Base-by-base conservation (phyloP, 2,329 filamentous ascomycete species). In the Coniochaeta prunicola region DNA sequence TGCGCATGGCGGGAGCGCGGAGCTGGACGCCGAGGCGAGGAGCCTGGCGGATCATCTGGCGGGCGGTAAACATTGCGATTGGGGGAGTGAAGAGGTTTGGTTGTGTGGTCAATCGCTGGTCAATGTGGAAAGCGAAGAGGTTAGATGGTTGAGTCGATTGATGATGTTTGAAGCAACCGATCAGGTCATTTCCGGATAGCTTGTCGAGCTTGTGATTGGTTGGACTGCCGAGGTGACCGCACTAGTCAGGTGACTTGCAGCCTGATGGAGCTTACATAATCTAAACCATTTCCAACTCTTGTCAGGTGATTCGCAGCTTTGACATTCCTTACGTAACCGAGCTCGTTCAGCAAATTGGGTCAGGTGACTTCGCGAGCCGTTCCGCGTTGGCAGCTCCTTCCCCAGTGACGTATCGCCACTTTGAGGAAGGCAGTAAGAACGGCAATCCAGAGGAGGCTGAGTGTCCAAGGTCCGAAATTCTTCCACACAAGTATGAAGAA, bases 1-100 rank as follows among this genome's bases (percentile, higher is more conserved):
- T 76, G 71, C 84, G 84, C 69, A 78, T 73, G 68, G 79, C 76
- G 63, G 80, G 75, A 64, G 74, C 75, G 70, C 84, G 84, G 67
- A 86, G 73, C 75, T 83, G 84, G 68, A 82, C 78, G 66, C 78
- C 74, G 67, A 84, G 75, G 75, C 87, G 88, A 78, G 86, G 84
- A 64, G 83, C 77, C 62, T 80, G 74, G 70, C 86, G 86, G 71
- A 84, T 70, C 65, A 85, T 71, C 66, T 80, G 78, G 73, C 85
- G 84, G 74, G 84, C 81, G 69, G 83, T 75, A 68, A 87, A 78
- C 88, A 91, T 91, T 67, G 21, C 40, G 40, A 66, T 68, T 59
- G 53, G 38, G 40, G 57, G 48, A 57, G 58, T 60, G 54, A 38
- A 34, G 53, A 59, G 26, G 34, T 42, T 60, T 40, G 26, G 33